Conservation (phyloP, 495 filamentous ascomycete species). For the Pseudoneurospora amorphoporcata region DNA sequence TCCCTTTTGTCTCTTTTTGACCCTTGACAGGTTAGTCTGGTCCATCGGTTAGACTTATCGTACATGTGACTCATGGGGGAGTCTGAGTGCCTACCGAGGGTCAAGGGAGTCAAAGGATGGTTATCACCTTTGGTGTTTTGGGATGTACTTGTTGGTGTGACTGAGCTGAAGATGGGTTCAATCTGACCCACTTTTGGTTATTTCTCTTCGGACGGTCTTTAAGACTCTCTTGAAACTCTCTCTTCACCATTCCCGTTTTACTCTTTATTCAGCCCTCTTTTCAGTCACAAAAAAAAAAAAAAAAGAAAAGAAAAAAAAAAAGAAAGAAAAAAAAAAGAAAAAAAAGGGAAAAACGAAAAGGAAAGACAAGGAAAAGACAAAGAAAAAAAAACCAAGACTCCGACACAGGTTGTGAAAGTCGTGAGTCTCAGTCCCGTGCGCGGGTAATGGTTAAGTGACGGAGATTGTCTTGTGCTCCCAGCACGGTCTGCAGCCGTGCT, state of each 20-base stretch:
- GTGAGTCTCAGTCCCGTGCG: neutral
- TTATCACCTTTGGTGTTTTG: neutral
- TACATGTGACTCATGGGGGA: neutral
- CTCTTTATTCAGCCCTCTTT: too few relatives aligned
- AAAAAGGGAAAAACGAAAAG: too few relatives aligned
- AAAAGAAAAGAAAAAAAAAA: too few relatives aligned
- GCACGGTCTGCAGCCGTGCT: too few relatives aligned
- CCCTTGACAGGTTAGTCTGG: neutral
- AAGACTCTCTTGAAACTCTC: too few relatives aligned
- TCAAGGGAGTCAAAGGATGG: neutral
- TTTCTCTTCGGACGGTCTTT: neutral
- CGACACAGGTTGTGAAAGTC: too few relatives aligned
- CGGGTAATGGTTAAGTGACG: neutral
- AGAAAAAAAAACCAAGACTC: too few relatives aligned
- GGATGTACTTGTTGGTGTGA: neutral
- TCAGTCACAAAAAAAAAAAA: too few relatives aligned
- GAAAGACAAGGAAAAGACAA: too few relatives aligned
- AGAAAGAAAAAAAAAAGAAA: too few relatives aligned
- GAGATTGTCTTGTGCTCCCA: too few relatives aligned
- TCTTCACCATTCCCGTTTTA: neutral
- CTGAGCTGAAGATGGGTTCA: too few relatives aligned
- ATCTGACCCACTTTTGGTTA: neutral
- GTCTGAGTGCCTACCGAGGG: neutral
- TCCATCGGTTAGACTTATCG: neutral
- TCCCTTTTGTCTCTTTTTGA: neutral